Evolutionary conservation across 2,329 filamentous ascomycete species (phyloP), one percentile per base, ranked within the genome.

Genomic region (Pyricularia grisea): DNA sequence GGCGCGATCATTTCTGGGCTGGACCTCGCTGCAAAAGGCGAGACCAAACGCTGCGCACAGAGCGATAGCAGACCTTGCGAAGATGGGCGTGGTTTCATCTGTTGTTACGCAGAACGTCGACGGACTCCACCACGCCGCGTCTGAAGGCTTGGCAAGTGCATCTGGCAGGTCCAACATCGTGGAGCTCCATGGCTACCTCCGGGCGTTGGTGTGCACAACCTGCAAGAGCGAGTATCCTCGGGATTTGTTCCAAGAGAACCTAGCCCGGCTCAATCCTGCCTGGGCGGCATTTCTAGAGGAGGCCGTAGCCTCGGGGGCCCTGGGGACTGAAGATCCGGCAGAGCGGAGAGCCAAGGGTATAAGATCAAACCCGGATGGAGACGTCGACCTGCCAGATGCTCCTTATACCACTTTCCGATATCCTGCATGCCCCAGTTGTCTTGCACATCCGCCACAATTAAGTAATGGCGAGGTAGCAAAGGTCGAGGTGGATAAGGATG

Each of bases 31-130:
- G 72, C 82, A 91, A 75, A 90, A 88, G 71, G 92, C 93, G n/a
- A 82, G 81, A 70, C 94, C 94, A 14, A 98, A 98, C 76, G 81
- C 82, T 3, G 89, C 89, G 1, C 95, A 99, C 80, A 84, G 87
- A 76, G 93, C 94, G 2, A 86, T 98, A 69, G 84, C 87, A 68
- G 85, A 90, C 72, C 81, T 98, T 50, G 91, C 88, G 2, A 79
- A 85, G 4, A 81, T 95, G 72, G 94, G 93, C 2, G 79, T 93
- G 67, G 82, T 97, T 61, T 86, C 85, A 69, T 87, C 83, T 68
- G 92, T 97, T 70, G 88, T 99, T 73, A 98, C 95, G 60, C 95
- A 99, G 77, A 98, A 98, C 76, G 95, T 99, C 67, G 95, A 99
- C 80, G 97, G 93, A 2, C 97, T 99, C 77, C 95, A 99, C 78